A percentile compares a stretch with the other conserved stretches of the same genome.
Evolutionary conservation across 495 filamentous ascomycete genomes (phyloP).

Genomic region (Parathielavia appendiculata): DNA sequence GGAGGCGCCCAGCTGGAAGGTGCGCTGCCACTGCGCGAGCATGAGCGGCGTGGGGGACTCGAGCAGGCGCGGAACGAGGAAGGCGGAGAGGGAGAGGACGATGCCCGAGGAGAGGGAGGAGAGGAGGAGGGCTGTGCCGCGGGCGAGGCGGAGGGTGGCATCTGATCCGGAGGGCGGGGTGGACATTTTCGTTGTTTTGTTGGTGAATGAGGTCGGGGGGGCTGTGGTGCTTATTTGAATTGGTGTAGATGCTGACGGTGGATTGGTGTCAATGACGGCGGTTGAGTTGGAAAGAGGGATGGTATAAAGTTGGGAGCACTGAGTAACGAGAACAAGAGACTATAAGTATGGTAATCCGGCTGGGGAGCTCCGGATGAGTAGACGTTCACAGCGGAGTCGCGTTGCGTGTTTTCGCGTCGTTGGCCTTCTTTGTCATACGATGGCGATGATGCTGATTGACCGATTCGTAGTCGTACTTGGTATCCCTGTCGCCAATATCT

Average conservation of each 20-base stretch:
- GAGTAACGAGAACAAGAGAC: too few species aligned
- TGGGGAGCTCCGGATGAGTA: too few species aligned
- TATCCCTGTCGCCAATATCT: too few species aligned
- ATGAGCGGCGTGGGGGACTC: conserved; percentile 49
- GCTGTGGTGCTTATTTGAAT: too few species aligned
- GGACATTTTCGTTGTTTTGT: conserved; percentile 10
- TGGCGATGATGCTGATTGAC: too few species aligned
- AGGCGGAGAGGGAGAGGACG: conserved; percentile 38
- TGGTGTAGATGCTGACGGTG: too few species aligned
- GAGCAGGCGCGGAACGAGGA: conserved; percentile 47
- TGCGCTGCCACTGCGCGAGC: conserved; percentile 45
- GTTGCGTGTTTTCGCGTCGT: too few species aligned
- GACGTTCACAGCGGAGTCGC: too few species aligned
- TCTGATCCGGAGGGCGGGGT: not conserved
- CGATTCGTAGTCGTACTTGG: too few species aligned
- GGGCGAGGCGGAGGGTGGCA: conserved; percentile 37
- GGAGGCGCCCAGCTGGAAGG: conserved; percentile 33
- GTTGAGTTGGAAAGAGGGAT: not conserved
- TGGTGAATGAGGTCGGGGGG: not conserved
- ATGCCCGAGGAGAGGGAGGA: conserved; percentile 41
- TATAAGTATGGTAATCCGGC: too few species aligned
- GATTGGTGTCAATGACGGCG: too few species aligned
- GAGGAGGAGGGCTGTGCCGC: conserved; percentile 45
- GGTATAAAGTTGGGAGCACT: not conserved
- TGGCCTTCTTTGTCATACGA: too few species aligned